Evolutionary conservation across 208 protist genomes (phyloP).

Genomic region (Crithidia fasciculata): DNA sequence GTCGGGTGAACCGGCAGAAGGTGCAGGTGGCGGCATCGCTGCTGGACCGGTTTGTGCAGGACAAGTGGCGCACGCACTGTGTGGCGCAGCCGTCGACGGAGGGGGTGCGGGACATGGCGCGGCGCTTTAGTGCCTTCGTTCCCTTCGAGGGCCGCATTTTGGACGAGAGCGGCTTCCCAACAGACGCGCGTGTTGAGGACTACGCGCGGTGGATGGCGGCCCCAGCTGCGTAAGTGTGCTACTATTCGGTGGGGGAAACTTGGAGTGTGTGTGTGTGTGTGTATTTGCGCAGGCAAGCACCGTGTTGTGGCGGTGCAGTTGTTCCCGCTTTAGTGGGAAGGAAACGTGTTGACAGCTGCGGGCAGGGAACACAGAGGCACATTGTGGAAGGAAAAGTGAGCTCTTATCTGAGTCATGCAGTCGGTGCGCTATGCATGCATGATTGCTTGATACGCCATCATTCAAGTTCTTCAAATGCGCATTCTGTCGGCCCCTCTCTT

Average conservation of each 20-base stretch:
- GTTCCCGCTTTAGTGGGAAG: no score
- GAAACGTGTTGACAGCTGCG: no score
- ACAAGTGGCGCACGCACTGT: conserved; percentile 38
- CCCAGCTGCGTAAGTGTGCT: conserved; percentile 2
- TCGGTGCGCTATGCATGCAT: no score
- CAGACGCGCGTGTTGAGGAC: conserved; percentile 79
- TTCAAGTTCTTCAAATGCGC: no score
- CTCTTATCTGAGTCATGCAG: no score
- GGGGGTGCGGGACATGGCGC: conserved; percentile 47
- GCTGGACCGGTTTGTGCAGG: conserved; percentile 69
- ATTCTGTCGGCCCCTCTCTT: no score
- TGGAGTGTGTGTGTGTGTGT: conserved; percentile 17
- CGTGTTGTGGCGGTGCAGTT: no score
- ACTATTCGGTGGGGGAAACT: not conserved
- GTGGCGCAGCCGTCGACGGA: conserved; percentile 21
- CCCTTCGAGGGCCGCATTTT: conserved; percentile 72
- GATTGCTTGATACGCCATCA: no score
- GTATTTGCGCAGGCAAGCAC: conserved; percentile 4
- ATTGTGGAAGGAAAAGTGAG: no score
- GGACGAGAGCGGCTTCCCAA: conserved; percentile 75
- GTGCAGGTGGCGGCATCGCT: conserved; percentile 75
- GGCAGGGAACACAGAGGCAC: no score
- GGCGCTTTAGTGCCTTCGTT: conserved; percentile 53
- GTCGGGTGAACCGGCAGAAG: conserved; percentile 83
- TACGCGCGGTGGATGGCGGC: conserved; percentile 85